Percentiles rank a stretch among this genome's conserved stretches.
These are phyloP conservation scores for Nicotiana undulata DNA, from an alignment of 257 asterid species.

Conservation along the genomic window DNA sequence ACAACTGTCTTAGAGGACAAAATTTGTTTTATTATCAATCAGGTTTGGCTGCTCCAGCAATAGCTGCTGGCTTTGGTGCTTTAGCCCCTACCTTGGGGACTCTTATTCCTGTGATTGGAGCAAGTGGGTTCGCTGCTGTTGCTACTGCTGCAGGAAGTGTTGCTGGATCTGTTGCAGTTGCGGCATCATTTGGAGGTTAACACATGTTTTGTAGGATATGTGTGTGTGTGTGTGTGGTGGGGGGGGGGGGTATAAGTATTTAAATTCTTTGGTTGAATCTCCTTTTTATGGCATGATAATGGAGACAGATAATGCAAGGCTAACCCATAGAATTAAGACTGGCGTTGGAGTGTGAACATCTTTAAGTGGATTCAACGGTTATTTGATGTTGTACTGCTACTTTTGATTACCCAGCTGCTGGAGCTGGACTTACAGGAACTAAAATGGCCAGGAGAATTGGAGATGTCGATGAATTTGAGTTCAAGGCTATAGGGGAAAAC, in stretches of 20 bases:
- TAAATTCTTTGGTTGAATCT: conserved; percentile 3
- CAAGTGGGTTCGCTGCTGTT: conserved; percentile 89
- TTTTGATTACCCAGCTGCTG: conserved; percentile 62
- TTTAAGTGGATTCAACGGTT: not conserved
- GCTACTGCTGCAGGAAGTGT: conserved; percentile 96
- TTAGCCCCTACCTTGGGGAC: conserved; percentile 90
- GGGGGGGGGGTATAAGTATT: not conserved
- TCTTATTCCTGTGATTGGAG: conserved; percentile 84
- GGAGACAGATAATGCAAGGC: not conserved
- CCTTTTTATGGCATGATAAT: not conserved
- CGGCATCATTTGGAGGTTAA: conserved; percentile 93
- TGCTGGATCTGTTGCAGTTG: conserved; percentile 98
- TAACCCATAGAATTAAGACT: not conserved
- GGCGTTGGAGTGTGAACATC: not conserved
- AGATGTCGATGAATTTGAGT: conserved; percentile 90
- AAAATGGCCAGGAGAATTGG: conserved; percentile 96
- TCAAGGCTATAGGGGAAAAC: conserved; percentile 75
- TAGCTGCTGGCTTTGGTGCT: conserved; percentile 93
- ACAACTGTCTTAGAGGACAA: not conserved
- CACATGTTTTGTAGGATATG: not conserved
- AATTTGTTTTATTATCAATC: not conserved
- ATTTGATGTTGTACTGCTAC: conserved; percentile 5
- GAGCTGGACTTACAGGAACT: conserved; percentile 95
- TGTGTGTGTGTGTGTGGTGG: not conserved
- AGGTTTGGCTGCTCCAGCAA: conserved; percentile 99